These are phyloP conservation scores for Pseudisothecium myosuroides DNA, from an alignment of 225 moss, liverwort and hornwort species.

Conservation along the genomic window DNA sequence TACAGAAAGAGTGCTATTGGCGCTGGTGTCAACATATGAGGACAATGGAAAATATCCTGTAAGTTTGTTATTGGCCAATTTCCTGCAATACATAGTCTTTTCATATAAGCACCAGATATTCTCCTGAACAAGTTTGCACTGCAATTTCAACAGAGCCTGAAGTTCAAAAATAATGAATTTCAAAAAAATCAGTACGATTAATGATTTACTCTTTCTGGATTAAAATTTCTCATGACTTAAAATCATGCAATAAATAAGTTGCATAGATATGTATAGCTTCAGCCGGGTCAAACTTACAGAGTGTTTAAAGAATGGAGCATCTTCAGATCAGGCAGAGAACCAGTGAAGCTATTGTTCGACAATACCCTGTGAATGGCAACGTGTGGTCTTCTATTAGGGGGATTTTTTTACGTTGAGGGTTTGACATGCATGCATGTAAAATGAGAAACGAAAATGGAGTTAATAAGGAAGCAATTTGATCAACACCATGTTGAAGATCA, in stretches of 20 bases:
- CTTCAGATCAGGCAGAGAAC: neutral
- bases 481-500: neutral
- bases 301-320: neutral
- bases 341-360: neutral
- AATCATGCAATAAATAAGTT: neutral
- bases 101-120: neutral
- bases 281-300: neutral
- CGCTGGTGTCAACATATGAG: neutral
- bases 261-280: neutral
- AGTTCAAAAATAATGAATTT: neutral
- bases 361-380: neutral
- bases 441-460: neutral
- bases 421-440: neutral
- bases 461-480: too few relatives aligned
- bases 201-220: neutral
- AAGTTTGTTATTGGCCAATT: neutral
- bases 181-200: neutral
- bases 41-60: neutral
- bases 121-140: neutral
- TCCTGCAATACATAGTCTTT: neutral
- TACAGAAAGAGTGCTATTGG: neutral
- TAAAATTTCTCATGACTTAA: neutral
- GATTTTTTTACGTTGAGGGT: too few relatives aligned
- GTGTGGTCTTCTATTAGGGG: neutral
- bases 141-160: neutral